phyloP scores from a whole-genome alignment of 306 rosid species.

The Glycine latifolia region DNA sequence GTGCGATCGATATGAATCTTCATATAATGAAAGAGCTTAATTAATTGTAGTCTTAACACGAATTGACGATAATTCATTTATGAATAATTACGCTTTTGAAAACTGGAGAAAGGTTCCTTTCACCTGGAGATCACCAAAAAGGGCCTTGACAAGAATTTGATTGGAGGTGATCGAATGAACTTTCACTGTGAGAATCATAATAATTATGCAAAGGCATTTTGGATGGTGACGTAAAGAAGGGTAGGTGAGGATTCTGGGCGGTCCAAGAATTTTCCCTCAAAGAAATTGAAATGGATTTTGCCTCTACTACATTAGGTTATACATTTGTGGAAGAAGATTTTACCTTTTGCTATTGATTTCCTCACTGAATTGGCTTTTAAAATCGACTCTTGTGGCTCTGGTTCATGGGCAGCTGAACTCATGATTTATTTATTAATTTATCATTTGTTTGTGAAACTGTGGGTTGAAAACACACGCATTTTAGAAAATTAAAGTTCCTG shows the following conservation, averaged over 20 bases:
- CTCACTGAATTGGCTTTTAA: conserved; percentile 41
- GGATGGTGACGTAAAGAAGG: conserved; percentile 58
- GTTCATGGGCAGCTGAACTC: conserved; percentile 44
- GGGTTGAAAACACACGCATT: background rate
- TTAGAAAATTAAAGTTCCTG: no score
- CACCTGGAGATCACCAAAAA: conserved; percentile 52
- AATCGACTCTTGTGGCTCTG: conserved; percentile 36
- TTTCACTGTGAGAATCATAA: conserved; percentile 46
- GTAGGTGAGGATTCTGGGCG: conserved; percentile 59
- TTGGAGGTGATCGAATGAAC: conserved; percentile 53
- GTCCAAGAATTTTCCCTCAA: conserved; percentile 2
- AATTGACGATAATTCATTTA: conserved; percentile 4
- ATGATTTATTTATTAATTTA: background rate
- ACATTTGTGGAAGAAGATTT: conserved; percentile 43
- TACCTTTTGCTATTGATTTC: conserved; percentile 7
- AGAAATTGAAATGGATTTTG: conserved; percentile 45
- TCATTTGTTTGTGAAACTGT: background rate
- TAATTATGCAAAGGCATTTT: conserved; percentile 47
- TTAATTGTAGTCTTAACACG: conserved; percentile 3
- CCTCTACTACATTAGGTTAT: conserved; percentile 41
- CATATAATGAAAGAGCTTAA: conserved; percentile 11
- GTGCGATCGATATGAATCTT: background rate
- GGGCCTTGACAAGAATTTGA: conserved; percentile 63
- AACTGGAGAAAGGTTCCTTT: conserved; percentile 36
- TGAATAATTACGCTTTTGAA: conserved; percentile 53